Conservation (phyloP, 2,329 filamentous ascomycete species). For the Mollisiaceae sp. region DNA sequence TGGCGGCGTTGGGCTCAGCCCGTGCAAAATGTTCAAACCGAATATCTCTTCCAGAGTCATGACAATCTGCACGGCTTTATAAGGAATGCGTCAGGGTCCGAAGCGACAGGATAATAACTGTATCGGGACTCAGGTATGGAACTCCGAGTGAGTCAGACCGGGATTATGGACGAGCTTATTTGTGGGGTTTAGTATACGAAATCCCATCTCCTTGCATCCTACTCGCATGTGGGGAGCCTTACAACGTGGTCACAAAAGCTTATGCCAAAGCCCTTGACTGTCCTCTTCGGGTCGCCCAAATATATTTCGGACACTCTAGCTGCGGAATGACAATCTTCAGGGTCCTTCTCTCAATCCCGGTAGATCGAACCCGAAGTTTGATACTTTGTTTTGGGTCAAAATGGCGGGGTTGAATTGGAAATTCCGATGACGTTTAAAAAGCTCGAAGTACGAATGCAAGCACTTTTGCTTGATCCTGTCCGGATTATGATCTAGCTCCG, state of each 20-base stretch:
- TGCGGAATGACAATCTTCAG: no score
- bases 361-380: no score
- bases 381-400: not conserved
- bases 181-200: not conserved
- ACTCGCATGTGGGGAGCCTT: conserved; percentile 17
- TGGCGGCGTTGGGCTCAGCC: no score
- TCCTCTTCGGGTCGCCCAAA: not conserved
- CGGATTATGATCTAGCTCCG: not conserved
- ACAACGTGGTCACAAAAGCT: not conserved
- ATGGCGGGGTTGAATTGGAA: not conserved
- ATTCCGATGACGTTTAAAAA: not conserved
- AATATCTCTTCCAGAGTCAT: no score
- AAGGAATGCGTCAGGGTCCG: no score
- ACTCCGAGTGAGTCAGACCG: no score
- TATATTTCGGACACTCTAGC: not conserved
- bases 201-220: not conserved
- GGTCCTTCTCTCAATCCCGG: no score
- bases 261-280: conserved; percentile 18
- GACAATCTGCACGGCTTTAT: no score
- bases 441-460: not conserved
- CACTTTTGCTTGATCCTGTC: not conserved
- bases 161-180: not conserved
- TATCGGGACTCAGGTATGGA: no score
- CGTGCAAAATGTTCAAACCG: no score
- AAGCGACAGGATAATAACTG: no score